Conservation (phyloP, 2,329 filamentous ascomycete species). For the Colletotrichum tropicale region DNA sequence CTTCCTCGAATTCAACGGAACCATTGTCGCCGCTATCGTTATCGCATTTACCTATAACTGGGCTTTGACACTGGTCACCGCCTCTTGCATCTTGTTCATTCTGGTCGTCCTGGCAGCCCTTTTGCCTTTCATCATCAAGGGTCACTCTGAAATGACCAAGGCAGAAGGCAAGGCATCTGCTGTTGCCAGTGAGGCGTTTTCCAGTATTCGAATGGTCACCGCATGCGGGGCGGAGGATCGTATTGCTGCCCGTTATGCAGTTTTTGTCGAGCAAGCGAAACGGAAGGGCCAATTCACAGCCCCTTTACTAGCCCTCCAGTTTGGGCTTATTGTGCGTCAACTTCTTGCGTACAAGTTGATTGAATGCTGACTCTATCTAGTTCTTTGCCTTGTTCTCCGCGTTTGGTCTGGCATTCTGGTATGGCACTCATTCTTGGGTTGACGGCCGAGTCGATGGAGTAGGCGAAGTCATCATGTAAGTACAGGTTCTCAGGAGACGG, state of each 20-base stretch:
- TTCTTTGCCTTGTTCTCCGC: constrained; percentile 59
- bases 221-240: constrained; percentile 66
- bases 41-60: constrained; percentile 64
- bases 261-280: constrained; percentile 60
- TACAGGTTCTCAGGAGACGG: background rate
- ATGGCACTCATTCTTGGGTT: constrained; percentile 56
- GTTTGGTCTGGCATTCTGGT: constrained; percentile 68
- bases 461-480: constrained; percentile 61
- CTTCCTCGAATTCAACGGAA: constrained; percentile 59
- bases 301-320: constrained; percentile 57
- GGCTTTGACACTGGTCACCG: constrained; percentile 63
- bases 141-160: constrained; percentile 47
- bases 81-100: constrained; percentile 62
- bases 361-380: constrained; percentile 27
- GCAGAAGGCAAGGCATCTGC: constrained; percentile 63
- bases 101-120: constrained; percentile 49
- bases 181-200: constrained; percentile 65
- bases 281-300: constrained; percentile 52
- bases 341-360: background rate
- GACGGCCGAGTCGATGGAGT: constrained; percentile 52
- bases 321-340: constrained; percentile 49
- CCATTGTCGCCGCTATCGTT: constrained; percentile 56
- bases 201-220: constrained; percentile 64
- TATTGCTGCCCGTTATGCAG: constrained; percentile 56
- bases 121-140: constrained; percentile 62